phyloP scores from a whole-genome alignment of 352 stramenopile genomes.

The Pythium rhizo-oryzae region DNA sequence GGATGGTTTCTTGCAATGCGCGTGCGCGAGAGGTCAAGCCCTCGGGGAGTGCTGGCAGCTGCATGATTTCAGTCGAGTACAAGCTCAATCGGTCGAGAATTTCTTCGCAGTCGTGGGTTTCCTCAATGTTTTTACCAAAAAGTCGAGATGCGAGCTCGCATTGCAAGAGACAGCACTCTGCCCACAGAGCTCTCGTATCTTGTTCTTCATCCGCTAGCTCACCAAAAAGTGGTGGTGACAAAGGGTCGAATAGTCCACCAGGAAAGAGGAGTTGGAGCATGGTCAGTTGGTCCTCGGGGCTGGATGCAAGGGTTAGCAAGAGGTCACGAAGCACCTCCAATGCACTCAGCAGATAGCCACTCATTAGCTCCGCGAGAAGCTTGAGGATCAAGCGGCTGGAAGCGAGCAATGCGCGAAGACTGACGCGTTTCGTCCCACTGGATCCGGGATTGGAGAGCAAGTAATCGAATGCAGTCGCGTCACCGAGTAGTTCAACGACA shows the following conservation, averaged over 20 bases:
- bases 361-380: conserved; percentile 54
- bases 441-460: background rate
- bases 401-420: conserved; percentile 12
- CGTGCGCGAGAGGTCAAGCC: no score
- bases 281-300: background rate
- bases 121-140: conserved; percentile 17
- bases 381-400: conserved; percentile 43
- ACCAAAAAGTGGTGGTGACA: conserved; percentile 38
- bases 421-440: background rate
- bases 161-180: conserved; percentile 46
- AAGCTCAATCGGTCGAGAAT: background rate
- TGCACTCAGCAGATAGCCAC: conserved; percentile 53
- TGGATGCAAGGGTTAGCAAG: background rate
- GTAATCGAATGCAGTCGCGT: conserved; percentile 13
- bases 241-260: conserved; percentile 33
- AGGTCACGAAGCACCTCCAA: conserved; percentile 38
- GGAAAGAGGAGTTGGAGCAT: conserved; percentile 42
- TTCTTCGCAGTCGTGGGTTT: background rate
- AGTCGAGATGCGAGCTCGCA: conserved; percentile 35
- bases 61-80: background rate
- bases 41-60: background rate
- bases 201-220: conserved; percentile 51
- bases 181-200: conserved; percentile 49
- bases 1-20: no score
- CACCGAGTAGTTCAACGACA: conserved; percentile 46